Percentiles rank a stretch among this genome's conserved stretches.
Evolutionary conservation across 768 basidiomycete species (phyloP).

Genomic region (Cubamyces lactineus): DNA sequence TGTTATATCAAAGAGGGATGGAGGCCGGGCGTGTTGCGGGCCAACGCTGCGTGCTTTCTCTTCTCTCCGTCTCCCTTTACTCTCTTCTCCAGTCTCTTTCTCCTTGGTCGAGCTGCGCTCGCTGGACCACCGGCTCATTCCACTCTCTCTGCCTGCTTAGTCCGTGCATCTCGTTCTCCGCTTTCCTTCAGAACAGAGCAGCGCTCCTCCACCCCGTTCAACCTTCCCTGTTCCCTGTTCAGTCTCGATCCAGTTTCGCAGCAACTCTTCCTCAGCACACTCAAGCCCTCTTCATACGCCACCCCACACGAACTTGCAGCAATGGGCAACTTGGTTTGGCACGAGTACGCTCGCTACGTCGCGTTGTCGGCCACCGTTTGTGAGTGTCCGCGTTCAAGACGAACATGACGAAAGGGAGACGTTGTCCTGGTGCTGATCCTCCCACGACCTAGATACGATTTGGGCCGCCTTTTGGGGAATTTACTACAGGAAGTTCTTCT

Average conservation of each 20-base stretch:
- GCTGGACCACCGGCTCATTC: conserved; percentile 34
- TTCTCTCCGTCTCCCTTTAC: conserved; percentile 21
- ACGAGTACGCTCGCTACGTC: conserved; percentile 72
- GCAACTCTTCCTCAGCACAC: conserved; percentile 1
- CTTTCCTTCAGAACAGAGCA: conserved; percentile 27
- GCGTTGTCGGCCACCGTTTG: conserved; percentile 72
- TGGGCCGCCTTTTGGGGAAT: conserved; percentile 85
- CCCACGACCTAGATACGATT: conserved; percentile 58
- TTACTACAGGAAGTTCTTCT: conserved; percentile 92
- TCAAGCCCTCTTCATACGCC: background rate
- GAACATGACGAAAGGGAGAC: conserved; percentile 8
- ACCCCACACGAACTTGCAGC: conserved; percentile 6
- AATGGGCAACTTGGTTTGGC: conserved; percentile 87
- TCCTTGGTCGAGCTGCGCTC: conserved; percentile 47
- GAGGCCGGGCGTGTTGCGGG: background rate
- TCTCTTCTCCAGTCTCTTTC: conserved; percentile 35
- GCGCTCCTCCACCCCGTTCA: conserved; percentile 23
- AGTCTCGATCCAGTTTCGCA: conserved; percentile 25
- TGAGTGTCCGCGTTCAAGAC: conserved; percentile 44
- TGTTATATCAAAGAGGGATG: conserved; percentile 17
- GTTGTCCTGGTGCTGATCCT: conserved; percentile 6
- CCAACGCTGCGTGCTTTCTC: conserved; percentile 29
- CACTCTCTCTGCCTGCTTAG: conserved; percentile 35
- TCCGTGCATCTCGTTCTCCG: conserved; percentile 36
- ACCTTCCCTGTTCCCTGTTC: conserved; percentile 8